Base-by-base conservation (phyloP, 2,329 filamentous ascomycete genomes). In the Cryphonectria carpinicola region DNA sequence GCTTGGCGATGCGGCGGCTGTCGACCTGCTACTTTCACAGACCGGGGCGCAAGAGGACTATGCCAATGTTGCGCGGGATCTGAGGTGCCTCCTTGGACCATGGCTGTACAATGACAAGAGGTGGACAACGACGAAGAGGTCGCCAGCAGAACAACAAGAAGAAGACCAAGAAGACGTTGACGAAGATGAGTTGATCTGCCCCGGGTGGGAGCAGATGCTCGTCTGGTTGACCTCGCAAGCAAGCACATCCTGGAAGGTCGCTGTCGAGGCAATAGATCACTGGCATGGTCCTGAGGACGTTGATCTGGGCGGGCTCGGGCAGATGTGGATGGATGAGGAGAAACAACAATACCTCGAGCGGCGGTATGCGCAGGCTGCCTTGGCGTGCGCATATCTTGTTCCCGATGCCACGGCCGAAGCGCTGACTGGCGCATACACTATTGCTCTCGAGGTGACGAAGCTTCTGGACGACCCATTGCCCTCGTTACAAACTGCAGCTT, bases 251-350 rank as follows among this genome's bases (percentile, higher is more conserved):
- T 92, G 93, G 85, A 82, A 79, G 37, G 82, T 89, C n/a, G 87
- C 88, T n/a, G 83, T 90, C 43, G 84, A 85, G 65, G 89, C 87
- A 10, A 82, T 94, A 46, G 86, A 90, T 72, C 87, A 92, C 73
- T 95, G 92, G 92, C 88, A 91, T 75, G 93, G 92, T 0, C 91
- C 92, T 0, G 83, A 83, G 8, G 92, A 95, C 76, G 85, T 91
- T 63, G 90, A 94, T 74, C 78, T 93, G 5, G 91, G 90, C 4
- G 87, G 86, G 17, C 88, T 86, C 74, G 85, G 86, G 10, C 83
- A 82, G 2, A 79, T 84, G 64, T 88, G 88, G 81, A 78, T 93
- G 65, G 85, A 87, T 64, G 89, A 92, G 64, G 83, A 87, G 3
- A 84, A 88, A 62, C 87, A 89, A 74, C 82, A 84, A 46, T 85